These are phyloP conservation scores for Globisporangium heterothallicum DNA, from an alignment of 352 stramenopile species.

Conservation along the genomic window DNA sequence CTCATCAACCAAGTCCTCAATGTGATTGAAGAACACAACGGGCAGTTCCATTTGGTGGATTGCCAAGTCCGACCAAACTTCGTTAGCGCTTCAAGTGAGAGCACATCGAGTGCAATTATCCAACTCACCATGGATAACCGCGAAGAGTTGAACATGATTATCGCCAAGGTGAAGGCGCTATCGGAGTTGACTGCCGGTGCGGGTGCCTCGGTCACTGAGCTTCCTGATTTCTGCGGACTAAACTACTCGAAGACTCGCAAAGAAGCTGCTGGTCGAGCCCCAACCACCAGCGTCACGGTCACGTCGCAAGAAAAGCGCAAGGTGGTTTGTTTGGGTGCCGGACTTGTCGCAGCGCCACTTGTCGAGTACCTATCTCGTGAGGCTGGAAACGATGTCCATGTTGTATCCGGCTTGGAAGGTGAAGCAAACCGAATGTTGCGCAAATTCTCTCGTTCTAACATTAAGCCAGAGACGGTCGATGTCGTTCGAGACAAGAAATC, in stretches of 20 bases:
- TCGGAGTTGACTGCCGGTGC: constrained; percentile 80
- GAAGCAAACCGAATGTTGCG: constrained; percentile 65
- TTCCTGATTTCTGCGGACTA: constrained; percentile 72
- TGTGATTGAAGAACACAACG: constrained; percentile 87
- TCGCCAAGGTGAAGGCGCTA: constrained; percentile 82
- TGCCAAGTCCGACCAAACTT: constrained; percentile 87
- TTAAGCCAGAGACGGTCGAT: constrained; percentile 78
- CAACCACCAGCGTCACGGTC: constrained; percentile 24
- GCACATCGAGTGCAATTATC: constrained; percentile 70
- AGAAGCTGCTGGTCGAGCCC: constrained; percentile 35
- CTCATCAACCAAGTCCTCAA: constrained; percentile 96
- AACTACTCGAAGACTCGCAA: constrained; percentile 72
- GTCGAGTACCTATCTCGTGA: constrained; percentile 85
- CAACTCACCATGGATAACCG: constrained; percentile 74
- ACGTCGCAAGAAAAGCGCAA: constrained; percentile 65
- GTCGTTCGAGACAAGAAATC: constrained; percentile 51
- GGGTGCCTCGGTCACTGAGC: constrained; percentile 78
- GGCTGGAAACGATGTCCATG: constrained; percentile 56
- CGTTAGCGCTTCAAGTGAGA: constrained; percentile 27
- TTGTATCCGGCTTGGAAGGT: constrained; percentile 67
- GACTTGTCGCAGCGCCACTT: constrained; percentile 77
- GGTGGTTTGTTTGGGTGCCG: constrained; percentile 84
- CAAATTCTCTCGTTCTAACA: constrained; percentile 60
- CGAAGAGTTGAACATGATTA: constrained; percentile 76
- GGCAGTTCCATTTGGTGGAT: constrained; percentile 88